These are phyloP conservation scores for Zangia roseola DNA, from an alignment of 768 basidiomycete genomes.

Conservation along the genomic window DNA sequence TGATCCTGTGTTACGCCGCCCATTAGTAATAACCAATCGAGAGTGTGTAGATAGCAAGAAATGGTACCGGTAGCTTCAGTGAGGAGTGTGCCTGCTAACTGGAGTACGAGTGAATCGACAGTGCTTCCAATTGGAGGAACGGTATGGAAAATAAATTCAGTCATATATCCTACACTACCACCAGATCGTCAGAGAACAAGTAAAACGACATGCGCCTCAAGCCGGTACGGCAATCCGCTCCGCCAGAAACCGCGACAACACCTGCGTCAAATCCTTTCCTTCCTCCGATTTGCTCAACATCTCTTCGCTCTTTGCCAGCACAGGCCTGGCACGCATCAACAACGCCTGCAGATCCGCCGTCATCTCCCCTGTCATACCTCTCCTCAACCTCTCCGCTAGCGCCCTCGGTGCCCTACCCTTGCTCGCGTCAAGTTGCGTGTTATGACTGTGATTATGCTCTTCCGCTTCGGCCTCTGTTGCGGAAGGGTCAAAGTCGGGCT, in stretches of 20 bases:
- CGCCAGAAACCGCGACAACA: constrained; percentile 64
- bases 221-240: constrained; percentile 51
- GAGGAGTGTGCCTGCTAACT: too few relatives aligned
- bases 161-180: too few relatives aligned
- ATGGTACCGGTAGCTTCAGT: too few relatives aligned
- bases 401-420: constrained; percentile 45
- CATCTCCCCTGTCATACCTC: constrained; percentile 82
- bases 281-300: constrained; percentile 40
- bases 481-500: constrained; percentile 60
- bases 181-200: too few relatives aligned
- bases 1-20: too few relatives aligned
- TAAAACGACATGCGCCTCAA: constrained; percentile 16
- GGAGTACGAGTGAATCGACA: too few relatives aligned
- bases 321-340: constrained; percentile 60
- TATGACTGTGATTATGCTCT: constrained; percentile 31
- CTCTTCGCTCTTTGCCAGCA: constrained; percentile 58
- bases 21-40: too few relatives aligned
- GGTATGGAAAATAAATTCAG: not conserved
- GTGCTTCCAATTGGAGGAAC: too few relatives aligned
- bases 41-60: too few relatives aligned
- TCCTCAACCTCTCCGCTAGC: constrained; percentile 62
- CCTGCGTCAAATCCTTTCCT: constrained; percentile 54
- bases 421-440: constrained; percentile 18
- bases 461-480: constrained; percentile 44
- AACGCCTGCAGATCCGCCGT: constrained; percentile 67